Base-by-base conservation (phyloP, 495 filamentous ascomycete species). In the Hypoxylon perforatum region DNA sequence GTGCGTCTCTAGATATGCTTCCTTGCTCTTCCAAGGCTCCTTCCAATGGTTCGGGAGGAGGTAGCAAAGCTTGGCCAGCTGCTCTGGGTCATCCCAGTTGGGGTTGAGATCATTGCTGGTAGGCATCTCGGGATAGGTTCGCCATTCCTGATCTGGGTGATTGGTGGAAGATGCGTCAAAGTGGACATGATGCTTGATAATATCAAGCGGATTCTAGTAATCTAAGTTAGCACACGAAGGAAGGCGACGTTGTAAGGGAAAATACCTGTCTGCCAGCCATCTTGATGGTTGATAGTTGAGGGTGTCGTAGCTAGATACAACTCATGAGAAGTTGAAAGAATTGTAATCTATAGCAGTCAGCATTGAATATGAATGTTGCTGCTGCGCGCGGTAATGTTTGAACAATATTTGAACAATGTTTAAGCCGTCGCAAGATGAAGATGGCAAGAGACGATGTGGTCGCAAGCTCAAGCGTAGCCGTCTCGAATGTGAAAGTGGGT, bases 1-100 rank as follows among this genome's bases (percentile, higher is more conserved):
- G 50, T 92, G 89, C 0, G 86, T 78, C 57, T 80, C 71, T 1
- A 93, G 76, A 45, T 91, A 92, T 0, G 75, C 69, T 0, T 84
- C 71, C 30, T 83, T 85, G 0, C 77, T 82, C 42, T 38, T 67
- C 77, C 73, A 85, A 12, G 62, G 84, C 7, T 51, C 18, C 14
- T 76, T 41, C 33, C 78, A 76, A 11, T 66, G 68, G 53, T 81
- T 82, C 0, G 67, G 67, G 39, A 65, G 72, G 52, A 73, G 80
- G 80, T 50, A 77, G 63, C 30, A 63, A 53, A 61, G 72, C 38
- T 65, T 73, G 22, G 71, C 83, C 56, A 63, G 69, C 45, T 69
- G 73, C 39, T 73, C 77, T 44, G 55, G 42, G 30, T 69, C 30
- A 7, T 69, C 63, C 73, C 75, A 69, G 70, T 73, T 38, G 55